phyloP scores from a whole-genome alignment of 139 green algal species.

The Auxenochlorella pyrenoidosa region DNA sequence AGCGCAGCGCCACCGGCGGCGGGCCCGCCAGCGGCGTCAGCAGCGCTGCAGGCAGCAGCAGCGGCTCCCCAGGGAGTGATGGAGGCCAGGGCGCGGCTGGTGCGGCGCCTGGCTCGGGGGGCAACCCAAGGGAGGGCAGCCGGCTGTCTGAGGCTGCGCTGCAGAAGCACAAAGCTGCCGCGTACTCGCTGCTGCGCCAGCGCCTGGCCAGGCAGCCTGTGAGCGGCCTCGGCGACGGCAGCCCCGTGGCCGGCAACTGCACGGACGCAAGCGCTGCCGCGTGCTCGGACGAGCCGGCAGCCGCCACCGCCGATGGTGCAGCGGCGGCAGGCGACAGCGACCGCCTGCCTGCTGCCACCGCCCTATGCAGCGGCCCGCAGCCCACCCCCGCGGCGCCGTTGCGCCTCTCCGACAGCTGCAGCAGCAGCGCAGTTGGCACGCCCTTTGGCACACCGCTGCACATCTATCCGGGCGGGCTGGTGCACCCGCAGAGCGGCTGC shows the following conservation, averaged over 20 bases:
- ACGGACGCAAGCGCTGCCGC: no score
- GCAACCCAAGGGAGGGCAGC: not conserved
- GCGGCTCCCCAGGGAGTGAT: not conserved
- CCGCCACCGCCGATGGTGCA: not conserved
- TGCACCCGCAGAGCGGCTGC: not conserved
- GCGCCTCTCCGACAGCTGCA: not conserved
- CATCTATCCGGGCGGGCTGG: constrained; percentile 12
- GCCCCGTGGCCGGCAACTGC: no score
- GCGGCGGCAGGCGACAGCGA: not conserved
- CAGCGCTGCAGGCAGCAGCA: not conserved
- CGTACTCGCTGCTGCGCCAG: constrained; percentile 26
- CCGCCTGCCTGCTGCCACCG: not conserved
- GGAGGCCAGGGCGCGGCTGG: not conserved
- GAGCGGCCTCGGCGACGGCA: not conserved
- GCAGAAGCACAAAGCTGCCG: not conserved
- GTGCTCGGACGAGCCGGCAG: not conserved
- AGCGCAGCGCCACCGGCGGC: not conserved
- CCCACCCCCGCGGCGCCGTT: not conserved
- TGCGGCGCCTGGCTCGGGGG: not conserved
- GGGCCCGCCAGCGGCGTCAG: not conserved
- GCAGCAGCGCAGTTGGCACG: constrained; percentile 5
- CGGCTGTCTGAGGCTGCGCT: not conserved
- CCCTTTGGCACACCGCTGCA: constrained; percentile 21
- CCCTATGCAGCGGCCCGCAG: not conserved
- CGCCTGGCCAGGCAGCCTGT: not conserved